Base-by-base conservation (phyloP, 2,329 filamentous ascomycete species). In the Septoria petroselini region DNA sequence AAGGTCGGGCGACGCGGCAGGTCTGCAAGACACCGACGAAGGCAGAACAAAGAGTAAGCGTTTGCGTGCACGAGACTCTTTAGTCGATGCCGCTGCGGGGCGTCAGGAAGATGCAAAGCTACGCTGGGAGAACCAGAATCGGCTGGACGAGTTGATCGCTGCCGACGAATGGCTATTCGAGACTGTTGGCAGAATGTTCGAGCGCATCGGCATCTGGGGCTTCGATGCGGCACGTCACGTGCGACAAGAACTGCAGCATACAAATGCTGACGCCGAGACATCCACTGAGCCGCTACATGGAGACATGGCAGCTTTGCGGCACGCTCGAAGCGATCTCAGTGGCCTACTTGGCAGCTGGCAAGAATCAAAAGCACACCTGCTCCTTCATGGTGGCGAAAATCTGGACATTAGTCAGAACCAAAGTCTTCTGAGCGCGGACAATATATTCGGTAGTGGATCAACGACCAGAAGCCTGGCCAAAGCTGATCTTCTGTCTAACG, bases 81-180 rank as follows among this genome's bases (percentile, higher is more conserved):
- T 76, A 25, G 56, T 69, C 8, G 73, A 73, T 25, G 67, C 69
- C 4, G 75, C 77, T 30, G 72, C 76, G 15, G 67, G 72, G 12
- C 55, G 61, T 14, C 60, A 66, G 52, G 56, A 64, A n/a, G 67
- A 71, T 21, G 75, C 78, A 33, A 79, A 82, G 52, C 71, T 72
- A 38, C 70, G 70, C 14, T 80, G 75, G 60, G 75, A 79, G 57
- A 76, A 76, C 50, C 75, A 79, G 55, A 73, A 79, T 47, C 76
- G 78, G 40, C 66, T 83, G 9, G 74, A 77, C 52, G 64, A 73
- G 4, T 77, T 74, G 53, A 68, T 73, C 19, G 71, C 79, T 55
- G 78, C 79, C 2, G 82, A 84, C 62, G 72, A 80, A 53, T 78
- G 73, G 65, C 68, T 81, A 59, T 81, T 80, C 57, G 75, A 76